These are phyloP conservation scores for Fonsecaea monophora DNA, from an alignment of 2,329 filamentous ascomycete genomes.

Conservation along the genomic window DNA sequence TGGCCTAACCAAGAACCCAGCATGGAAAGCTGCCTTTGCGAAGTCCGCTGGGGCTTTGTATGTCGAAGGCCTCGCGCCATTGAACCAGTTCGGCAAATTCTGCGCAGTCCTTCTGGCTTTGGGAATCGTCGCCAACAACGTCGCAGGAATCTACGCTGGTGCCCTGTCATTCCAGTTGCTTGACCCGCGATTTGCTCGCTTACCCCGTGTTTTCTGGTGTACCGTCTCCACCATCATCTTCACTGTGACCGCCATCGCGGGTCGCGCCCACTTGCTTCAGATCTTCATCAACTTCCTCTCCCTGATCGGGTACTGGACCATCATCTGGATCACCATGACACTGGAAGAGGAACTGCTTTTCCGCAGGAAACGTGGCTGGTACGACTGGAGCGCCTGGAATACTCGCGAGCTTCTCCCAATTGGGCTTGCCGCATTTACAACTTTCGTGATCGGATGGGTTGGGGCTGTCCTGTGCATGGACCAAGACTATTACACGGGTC, in stretches of 20 bases:
- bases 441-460: constrained; percentile 71
- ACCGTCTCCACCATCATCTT: constrained; percentile 67
- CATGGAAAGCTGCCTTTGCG: constrained; percentile 53
- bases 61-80: constrained; percentile 64
- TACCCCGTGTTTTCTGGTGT: constrained; percentile 72
- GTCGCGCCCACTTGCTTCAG: constrained; percentile 64
- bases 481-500: constrained; percentile 72
- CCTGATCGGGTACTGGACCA: constrained; percentile 74
- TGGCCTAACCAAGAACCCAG: constrained; percentile 60
- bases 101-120: constrained; percentile 71
- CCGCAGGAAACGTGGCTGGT: constrained; percentile 61
- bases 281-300: constrained; percentile 74
- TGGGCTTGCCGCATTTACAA: constrained; percentile 65
- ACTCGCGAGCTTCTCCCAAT: constrained; percentile 64
- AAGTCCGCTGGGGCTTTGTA: constrained; percentile 67
- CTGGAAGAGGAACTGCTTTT: constrained; percentile 63
- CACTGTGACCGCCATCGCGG: constrained; percentile 70
- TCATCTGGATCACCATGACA: constrained; percentile 69
- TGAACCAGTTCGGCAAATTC: constrained; percentile 70
- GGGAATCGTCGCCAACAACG: constrained; percentile 69
- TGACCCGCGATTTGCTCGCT: constrained; percentile 61
- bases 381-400: constrained; percentile 68
- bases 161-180: constrained; percentile 73
- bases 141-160: constrained; percentile 68
- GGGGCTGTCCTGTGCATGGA: constrained; percentile 72